phyloP scores from a whole-genome alignment of 2,329 filamentous ascomycete genomes.

The Trichophaea hybrida region DNA sequence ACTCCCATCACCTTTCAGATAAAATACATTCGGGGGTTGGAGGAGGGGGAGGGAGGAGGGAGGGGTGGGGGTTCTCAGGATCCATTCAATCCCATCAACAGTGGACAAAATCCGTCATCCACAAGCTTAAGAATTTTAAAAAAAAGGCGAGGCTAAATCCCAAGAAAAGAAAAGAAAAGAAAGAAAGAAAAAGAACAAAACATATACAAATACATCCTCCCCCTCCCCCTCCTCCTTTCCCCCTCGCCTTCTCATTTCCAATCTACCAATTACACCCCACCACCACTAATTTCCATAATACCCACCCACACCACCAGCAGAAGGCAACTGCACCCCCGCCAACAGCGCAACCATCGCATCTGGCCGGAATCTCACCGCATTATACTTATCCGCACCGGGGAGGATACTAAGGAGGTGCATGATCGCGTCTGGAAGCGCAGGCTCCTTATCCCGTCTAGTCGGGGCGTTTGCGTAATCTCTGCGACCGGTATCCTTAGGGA shows the following conservation, averaged over 20 bases:
- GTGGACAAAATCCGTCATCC: no score
- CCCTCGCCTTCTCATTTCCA: neutral
- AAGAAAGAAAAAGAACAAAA: neutral
- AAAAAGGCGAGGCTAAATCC: neutral
- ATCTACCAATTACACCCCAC: neutral
- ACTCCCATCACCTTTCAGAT: no score
- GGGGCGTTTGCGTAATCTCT: slow-evolving; percentile 22
- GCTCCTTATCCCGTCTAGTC: slow-evolving; percentile 35
- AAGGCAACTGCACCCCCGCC: neutral
- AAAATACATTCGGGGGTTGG: no score
- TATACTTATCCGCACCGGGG: slow-evolving; percentile 58
- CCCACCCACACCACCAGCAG: neutral
- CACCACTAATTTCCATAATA: neutral
- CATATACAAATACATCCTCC: neutral
- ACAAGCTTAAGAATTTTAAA: neutral
- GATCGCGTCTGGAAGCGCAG: slow-evolving; percentile 57
- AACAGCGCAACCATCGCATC: slow-evolving; percentile 60
- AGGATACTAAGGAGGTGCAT: slow-evolving; percentile 55
- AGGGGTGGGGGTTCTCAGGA: no score
- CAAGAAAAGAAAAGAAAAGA: neutral
- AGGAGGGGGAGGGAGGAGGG: no score
- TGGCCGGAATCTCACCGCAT: slow-evolving; percentile 53
- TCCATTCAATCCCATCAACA: no score
- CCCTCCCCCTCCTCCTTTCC: neutral
- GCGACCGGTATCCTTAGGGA: slow-evolving; percentile 25